phyloP scores from a whole-genome alignment of 805 yeast species.

The Zygotorulaspora danielsina region DNA sequence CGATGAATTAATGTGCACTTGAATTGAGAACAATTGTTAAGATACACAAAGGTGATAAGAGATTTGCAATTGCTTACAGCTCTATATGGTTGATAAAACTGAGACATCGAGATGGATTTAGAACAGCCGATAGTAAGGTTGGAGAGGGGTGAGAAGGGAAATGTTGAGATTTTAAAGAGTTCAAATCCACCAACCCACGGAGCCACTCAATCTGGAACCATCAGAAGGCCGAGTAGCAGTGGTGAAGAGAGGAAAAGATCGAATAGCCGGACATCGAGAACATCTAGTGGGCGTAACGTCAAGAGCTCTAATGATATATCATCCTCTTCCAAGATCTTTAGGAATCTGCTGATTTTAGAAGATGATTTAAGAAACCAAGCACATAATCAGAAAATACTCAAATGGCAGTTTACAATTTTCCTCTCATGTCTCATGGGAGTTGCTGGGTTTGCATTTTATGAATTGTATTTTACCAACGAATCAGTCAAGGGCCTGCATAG shows the following conservation, averaged over 20 bases:
- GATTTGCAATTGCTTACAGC: background rate
- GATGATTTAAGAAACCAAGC: slow-evolving; percentile 82
- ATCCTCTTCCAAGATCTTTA: slow-evolving; percentile 67
- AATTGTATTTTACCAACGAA: slow-evolving; percentile 38
- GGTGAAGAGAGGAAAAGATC: slow-evolving; percentile 23
- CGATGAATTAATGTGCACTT: background rate
- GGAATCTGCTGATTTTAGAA: slow-evolving; percentile 79
- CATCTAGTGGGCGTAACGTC: slow-evolving; percentile 30
- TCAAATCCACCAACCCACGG: background rate
- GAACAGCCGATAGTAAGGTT: slow-evolving; percentile 15
- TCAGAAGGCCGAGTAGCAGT: slow-evolving; percentile 7
- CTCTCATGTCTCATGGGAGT: slow-evolving; percentile 40
- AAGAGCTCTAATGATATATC: slow-evolving; percentile 34
- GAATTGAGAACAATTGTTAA: background rate
- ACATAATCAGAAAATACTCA: slow-evolving; percentile 59
- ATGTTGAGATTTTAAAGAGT: background rate
- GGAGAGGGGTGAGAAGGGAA: slow-evolving; percentile 9
- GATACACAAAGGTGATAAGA: background rate
- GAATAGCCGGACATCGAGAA: slow-evolving; percentile 25
- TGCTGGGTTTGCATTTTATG: slow-evolving; percentile 40
- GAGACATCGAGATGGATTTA: slow-evolving; percentile 5
- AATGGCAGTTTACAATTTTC: slow-evolving; percentile 44
- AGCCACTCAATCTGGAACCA: slow-evolving; percentile 5
- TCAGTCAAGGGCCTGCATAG: slow-evolving; percentile 40
- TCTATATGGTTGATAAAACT: background rate